Conservation (phyloP, 2,329 filamentous ascomycete genomes). For the Neofusicoccum ribis region DNA sequence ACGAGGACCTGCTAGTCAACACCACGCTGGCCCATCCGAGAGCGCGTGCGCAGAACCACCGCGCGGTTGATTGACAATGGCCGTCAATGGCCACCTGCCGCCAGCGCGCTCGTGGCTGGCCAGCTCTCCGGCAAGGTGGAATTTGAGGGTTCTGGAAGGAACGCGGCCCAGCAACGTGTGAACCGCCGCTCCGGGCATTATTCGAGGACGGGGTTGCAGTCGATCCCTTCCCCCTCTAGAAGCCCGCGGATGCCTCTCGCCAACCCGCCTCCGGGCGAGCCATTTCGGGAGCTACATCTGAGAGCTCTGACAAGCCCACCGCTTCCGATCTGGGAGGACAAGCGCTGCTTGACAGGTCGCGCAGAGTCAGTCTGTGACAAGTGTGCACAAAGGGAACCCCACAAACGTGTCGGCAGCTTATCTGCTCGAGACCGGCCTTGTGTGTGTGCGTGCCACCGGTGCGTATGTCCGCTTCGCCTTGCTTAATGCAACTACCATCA, state of each 20-base stretch:
- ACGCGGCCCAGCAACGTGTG: background rate
- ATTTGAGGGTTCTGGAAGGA: background rate
- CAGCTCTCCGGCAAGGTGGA: too few relatives aligned
- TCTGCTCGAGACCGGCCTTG: conserved; percentile 9
- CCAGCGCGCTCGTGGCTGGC: background rate
- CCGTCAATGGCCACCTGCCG: too few relatives aligned
- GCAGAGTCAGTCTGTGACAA: conserved; percentile 12
- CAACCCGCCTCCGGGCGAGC: background rate
- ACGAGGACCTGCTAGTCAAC: too few relatives aligned
- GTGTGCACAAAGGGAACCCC: background rate
- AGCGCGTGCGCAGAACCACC: too few relatives aligned
- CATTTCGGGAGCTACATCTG: background rate
- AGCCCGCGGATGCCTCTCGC: background rate
- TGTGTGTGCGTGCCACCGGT: background rate
- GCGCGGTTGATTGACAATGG: too few relatives aligned
- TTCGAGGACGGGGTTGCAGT: background rate
- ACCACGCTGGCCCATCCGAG: too few relatives aligned
- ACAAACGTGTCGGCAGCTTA: conserved; percentile 8
- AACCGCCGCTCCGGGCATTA: background rate
- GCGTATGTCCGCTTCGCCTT: background rate
- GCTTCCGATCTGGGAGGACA: background rate
- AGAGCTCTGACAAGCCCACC: background rate
- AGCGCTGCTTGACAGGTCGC: conserved; percentile 3
- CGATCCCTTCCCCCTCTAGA: background rate
- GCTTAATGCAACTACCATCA: background rate